phyloP scores from a whole-genome alignment of 177 flowering plant species.

The Telopea speciosissima region DNA sequence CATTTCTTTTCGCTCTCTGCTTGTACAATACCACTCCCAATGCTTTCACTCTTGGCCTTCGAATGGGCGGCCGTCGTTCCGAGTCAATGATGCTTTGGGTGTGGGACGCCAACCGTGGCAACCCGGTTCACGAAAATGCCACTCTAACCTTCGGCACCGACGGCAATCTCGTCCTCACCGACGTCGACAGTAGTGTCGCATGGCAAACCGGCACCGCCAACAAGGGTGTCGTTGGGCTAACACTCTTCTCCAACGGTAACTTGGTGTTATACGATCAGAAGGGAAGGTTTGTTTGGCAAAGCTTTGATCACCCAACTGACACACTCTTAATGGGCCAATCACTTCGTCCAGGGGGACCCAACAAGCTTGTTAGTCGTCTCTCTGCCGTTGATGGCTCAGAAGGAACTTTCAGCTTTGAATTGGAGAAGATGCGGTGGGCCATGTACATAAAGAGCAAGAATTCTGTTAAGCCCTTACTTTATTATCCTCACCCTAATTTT shows the following conservation, averaged over 20 bases:
- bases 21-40: constrained; percentile 45
- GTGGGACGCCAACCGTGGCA: constrained; percentile 46
- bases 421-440: constrained; percentile 26
- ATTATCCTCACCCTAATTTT: no score
- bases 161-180: constrained; percentile 37
- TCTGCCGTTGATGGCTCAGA: constrained; percentile 21
- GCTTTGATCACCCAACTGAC: constrained; percentile 40
- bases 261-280: constrained; percentile 32
- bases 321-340: constrained; percentile 42
- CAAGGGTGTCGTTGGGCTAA: constrained; percentile 36
- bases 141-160: constrained; percentile 27
- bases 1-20: constrained; percentile 28
- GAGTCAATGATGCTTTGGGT: constrained; percentile 34
- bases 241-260: constrained; percentile 34
- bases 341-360: constrained; percentile 15
- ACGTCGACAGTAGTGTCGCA: constrained; percentile 12
- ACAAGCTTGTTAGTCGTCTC: constrained; percentile 38
- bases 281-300: constrained; percentile 39
- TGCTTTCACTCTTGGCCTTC: constrained; percentile 36
- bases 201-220: constrained; percentile 44
- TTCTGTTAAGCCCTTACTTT: constrained; percentile 18
- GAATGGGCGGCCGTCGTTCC: constrained; percentile 19
- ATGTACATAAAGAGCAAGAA: constrained; percentile 20
- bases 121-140: constrained; percentile 39
- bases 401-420: constrained; percentile 35